Conservation (phyloP, 495 filamentous ascomycete genomes). For the Aspergillus kassunensis region DNA sequence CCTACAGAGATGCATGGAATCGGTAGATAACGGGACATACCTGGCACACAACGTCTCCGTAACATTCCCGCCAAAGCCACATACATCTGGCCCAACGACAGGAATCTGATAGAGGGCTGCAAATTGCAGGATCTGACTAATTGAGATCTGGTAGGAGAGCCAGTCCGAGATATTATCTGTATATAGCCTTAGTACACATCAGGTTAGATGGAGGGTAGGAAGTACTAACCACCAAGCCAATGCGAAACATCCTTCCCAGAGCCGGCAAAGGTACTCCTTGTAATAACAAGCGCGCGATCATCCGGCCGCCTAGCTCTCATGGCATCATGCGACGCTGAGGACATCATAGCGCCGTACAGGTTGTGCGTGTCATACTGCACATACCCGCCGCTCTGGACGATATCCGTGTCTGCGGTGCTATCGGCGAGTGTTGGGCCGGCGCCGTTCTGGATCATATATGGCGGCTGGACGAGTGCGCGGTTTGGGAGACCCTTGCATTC, state of each 20-base stretch:
- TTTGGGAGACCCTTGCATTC: slow-evolving; percentile 39
- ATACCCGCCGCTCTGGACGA: slow-evolving; percentile 65
- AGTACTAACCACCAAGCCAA: slow-evolving; percentile 47
- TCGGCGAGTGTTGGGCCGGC: slow-evolving; percentile 61
- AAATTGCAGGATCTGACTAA: slow-evolving; percentile 68
- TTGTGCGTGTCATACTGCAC: slow-evolving; percentile 82
- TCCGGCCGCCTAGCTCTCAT: slow-evolving; percentile 66
- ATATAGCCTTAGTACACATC: too few species aligned
- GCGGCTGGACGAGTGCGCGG: slow-evolving; percentile 65
- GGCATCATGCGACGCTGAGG: slow-evolving; percentile 56
- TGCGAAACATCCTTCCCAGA: slow-evolving; percentile 76
- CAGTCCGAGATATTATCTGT: slow-evolving; percentile 68
- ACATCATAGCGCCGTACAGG: slow-evolving; percentile 86
- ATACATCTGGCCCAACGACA: slow-evolving; percentile 81
- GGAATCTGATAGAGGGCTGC: slow-evolving; percentile 78
- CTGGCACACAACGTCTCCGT: slow-evolving; percentile 72
- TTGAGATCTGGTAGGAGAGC: slow-evolving; percentile 65
- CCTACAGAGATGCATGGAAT: neutral
- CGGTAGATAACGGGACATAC: neutral
- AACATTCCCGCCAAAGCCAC: slow-evolving; percentile 68
- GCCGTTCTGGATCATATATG: slow-evolving; percentile 72
- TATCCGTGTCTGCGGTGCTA: slow-evolving; percentile 69
- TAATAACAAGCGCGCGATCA: slow-evolving; percentile 73
- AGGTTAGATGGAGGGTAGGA: neutral
- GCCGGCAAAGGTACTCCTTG: slow-evolving; percentile 80